Base-by-base conservation (phyloP, 2,329 filamentous ascomycete species). In the Xylariaceae sp. region DNA sequence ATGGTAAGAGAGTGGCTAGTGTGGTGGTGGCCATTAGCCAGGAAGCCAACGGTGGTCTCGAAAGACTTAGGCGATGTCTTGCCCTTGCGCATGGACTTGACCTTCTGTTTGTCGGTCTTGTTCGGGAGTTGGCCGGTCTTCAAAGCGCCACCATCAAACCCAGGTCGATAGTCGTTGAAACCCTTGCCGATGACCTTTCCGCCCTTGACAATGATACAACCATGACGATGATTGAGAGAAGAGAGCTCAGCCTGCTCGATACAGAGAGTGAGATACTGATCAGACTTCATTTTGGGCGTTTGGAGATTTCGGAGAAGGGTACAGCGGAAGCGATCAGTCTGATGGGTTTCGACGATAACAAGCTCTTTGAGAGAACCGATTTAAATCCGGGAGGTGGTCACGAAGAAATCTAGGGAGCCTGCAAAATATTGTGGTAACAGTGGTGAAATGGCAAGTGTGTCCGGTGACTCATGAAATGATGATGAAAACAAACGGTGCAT, bases 161-260 rank as follows among this genome's bases (percentile, higher is more conserved):
- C 72, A 21, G 69, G 60, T 40, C 71, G 72, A 53, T 71, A 68
- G 55, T 73, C 70, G 54, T 77, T 77, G 65, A 68, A 73, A 40
- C 73, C 73, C 43, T 70, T 67, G 11, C 74, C 74, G 49, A 78
- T 72, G 52, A 77, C 66, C 55, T 77, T 78, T 41, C 73, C 73
- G 42, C 72, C 74, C 48, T 72, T 72, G 44, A 76, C 72, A 47
- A 76, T 64, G 53, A 77, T 69, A 37, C 67, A 67, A 22, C 74
- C 73, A 58, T 77, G 74, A 48, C 71, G 71, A 50, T 72, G 71
- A 58, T 67, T 69, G 21, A 78, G 70, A 22, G 72, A 69, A 12
- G 72, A 76, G 38, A 68, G 65, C 22, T 69, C 59, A 40, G 75
- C 75, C 65, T 77, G 71, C 62, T 74, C 69, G 39, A 77, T 67